Base-by-base conservation (phyloP, 2,329 filamentous ascomycete species). In the Camillea tinctor region DNA sequence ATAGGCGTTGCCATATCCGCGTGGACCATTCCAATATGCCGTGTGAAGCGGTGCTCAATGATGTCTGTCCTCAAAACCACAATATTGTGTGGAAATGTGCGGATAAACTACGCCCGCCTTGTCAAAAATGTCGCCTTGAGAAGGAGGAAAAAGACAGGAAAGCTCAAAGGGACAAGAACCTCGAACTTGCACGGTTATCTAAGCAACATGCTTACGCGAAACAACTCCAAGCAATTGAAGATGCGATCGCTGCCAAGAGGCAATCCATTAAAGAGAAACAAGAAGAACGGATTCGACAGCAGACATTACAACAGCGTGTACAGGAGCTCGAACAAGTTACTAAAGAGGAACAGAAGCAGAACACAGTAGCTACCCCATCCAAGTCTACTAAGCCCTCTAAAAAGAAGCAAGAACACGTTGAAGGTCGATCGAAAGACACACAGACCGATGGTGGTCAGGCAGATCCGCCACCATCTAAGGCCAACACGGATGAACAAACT, bases 141-240 rank as follows among this genome's bases (percentile, higher is more conserved):
- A n/a, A 36, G 20, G 52, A 36, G 26, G 52, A 40, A 26, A 4
- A 20, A 20, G 57, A 44, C 1, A 56, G 51, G 9, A 66, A 59
- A 15, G 36, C 36, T 2, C 36, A 15, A 2, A 15, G 36, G 36
- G 61, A 63, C 20, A 65, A 63, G n/a, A 56, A 65, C 2, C 57
- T 65, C 3, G 63, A 65, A 19, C 50, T 53, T 19, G 57, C 63
- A 36, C 23, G 63, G 13, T 59, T 63, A 26, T 61, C 63, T n/a
- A 65, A 62, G 24, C 61, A 65, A 52, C 13, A 36, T 5, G 63
- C 63, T 5, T 65, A 65, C 15, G 52, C 59, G 5, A 65, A 65
- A 49, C 53, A 60, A 15, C 44, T 65, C 6, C 59, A 56, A 21
- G 56, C 55, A 17, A 30, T 63, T 19, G 59, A 63, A 21, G 63